Evolutionary conservation across 2,329 filamentous ascomycete species (phyloP), one percentile per base, ranked within the genome.

Genomic region (Colletotrichum somersetense): DNA sequence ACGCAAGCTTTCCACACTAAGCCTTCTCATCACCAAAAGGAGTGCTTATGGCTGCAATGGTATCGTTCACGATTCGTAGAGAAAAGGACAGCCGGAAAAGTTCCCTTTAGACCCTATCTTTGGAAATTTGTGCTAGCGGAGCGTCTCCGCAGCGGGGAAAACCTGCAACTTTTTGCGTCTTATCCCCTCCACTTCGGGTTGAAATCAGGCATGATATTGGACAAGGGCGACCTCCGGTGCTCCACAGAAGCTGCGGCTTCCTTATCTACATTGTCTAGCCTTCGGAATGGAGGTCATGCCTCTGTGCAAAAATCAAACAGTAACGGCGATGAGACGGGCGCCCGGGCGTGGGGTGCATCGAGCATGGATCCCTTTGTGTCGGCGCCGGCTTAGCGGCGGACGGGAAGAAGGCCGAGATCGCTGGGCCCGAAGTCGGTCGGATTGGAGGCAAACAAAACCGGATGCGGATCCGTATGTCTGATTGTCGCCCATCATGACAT

Each of bases 191-290:
- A 72, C 66, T 61, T 72, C 61, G 53, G 70, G 66, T 70, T 44
- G 59, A 44, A 65, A 72, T 72, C 70, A 65, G 70, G 70, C 66
- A 65, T 35, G 66, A 72, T 61, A 65, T 59, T 72, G 59, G 70
- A 72, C 66, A 61, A 69, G 69, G 70, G 59, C 59, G n/a, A 16
- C 40, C 20, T 40, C 23, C 16, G 10, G 30, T 30, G 61, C 55
- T 48, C 70, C 70, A 72, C 55, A 20, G 30, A 48, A 23, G 40
- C 66, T 61, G 55, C 55, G 20, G 26, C 59, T 50, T 18, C 46
- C 61, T 69, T 72, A 69, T 69, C 66, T 70, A 56, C 33, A 26
- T 48, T 16, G 35, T 65, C 35, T 23, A n/a, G 26, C 23, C 11
- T 16, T 5, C 48, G 5, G 38, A 12, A 20, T 44, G 38, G 26